Evolutionary conservation across 2,329 filamentous ascomycete species (phyloP), one percentile per base, ranked within the genome.

Genomic region (Paraphoma sp.): DNA sequence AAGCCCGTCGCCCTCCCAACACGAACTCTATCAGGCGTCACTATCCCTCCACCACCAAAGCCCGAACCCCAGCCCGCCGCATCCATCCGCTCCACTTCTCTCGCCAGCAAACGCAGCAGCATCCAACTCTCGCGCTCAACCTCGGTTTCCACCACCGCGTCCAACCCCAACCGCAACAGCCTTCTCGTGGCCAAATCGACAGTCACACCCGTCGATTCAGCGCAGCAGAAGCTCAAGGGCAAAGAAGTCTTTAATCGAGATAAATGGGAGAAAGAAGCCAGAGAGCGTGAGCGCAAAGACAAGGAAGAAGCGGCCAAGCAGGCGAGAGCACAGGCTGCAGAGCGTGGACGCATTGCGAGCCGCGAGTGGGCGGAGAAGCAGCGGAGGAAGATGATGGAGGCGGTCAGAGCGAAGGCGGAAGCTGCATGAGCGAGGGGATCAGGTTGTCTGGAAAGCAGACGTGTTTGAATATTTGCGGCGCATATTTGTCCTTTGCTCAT

Each of bases 321-420:
- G 58, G 81, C 81, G 18, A 69, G 81, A 31, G 77, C 75, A 1
- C 78, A 78, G 30, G 81, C 81, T 6, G 78, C 81, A 0, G 81
- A 82, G 68, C 62, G 80, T 4, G 76, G 80, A 0, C 65, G 81
- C 14, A 72, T 75, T 41, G 71, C 76, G 38, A 80, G 77, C 63
- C 62, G 80, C 10, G 80, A 82, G 65, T 83, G 81, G 81, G 81
- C 81, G 4, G 80, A 81, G 70, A 80, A 77, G 73, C 78, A 80
- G 72, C 77, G 70, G 72, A 75, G 74, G 72, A 77, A 72, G 66
- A 61, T 63, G 61, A 57, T 69, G 65, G 66, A 45, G 29, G 60
- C 51, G 18, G 60, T 56, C 16, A 50, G 17, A 41, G 33, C 30
- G 8, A 53, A 53, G 51, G 51, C 44, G 16, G 51, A 48, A 36